A percentile compares a stretch with the other conserved stretches of the same genome.
These are phyloP conservation scores for Xylariaceae sp. DNA, from an alignment of 2,329 filamentous ascomycete species.

Conservation along the genomic window DNA sequence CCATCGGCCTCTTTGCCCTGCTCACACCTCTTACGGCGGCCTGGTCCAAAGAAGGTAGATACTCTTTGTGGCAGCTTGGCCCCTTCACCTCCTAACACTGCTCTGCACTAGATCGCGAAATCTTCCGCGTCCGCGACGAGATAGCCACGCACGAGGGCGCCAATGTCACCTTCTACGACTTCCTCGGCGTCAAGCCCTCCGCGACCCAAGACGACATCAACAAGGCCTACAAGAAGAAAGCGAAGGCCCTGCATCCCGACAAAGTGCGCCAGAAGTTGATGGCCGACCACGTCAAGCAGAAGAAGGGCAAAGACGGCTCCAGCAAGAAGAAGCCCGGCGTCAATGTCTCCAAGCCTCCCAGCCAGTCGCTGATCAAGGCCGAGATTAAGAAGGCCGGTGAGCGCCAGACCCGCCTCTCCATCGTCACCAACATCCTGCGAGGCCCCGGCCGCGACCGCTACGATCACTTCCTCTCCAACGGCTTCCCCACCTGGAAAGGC, in stretches of 20 bases:
- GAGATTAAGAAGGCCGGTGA: conserved; percentile 79
- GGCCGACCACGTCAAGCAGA: conserved; percentile 58
- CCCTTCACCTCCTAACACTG: not conserved
- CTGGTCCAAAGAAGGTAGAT: conserved; percentile 87
- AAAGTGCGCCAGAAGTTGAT: conserved; percentile 86
- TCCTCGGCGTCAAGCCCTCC: conserved; percentile 69
- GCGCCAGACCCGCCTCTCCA: conserved; percentile 76
- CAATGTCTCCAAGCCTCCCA: conserved; percentile 66
- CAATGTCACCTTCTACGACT: conserved; percentile 89
- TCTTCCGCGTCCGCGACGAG: conserved; percentile 92
- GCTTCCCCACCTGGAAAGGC: conserved; percentile 94
- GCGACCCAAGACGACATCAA: conserved; percentile 85
- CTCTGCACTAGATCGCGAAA: conserved; percentile 74
- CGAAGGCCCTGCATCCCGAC: conserved; percentile 82
- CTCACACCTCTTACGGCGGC: conserved; percentile 65
- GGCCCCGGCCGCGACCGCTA: conserved; percentile 80
- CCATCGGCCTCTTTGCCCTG: conserved; percentile 65
- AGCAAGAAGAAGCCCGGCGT: conserved; percentile 60
- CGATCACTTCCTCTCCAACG: conserved; percentile 88
- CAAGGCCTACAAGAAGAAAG: conserved; percentile 89
- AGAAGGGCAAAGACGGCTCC: conserved; percentile 49
- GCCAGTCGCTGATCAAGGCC: conserved; percentile 69
- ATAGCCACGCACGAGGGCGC: conserved; percentile 69
- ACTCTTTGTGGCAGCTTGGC: not conserved
- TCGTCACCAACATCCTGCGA: conserved; percentile 82